These are phyloP conservation scores for Rehmannia glutinosa DNA, from an alignment of 257 asterid genomes.

Conservation along the genomic window DNA sequence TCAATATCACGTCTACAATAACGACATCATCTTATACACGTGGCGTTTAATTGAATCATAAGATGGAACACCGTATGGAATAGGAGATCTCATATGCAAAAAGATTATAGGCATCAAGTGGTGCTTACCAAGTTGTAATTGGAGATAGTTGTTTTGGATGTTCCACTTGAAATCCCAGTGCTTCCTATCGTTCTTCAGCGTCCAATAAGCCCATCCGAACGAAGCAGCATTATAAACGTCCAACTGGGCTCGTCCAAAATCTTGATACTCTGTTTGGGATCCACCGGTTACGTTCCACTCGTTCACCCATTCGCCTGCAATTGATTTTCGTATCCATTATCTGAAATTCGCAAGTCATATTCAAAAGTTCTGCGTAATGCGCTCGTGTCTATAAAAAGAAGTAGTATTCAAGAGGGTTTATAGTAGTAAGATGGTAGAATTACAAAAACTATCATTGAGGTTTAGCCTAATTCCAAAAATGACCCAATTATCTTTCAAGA, in stretches of 20 bases:
- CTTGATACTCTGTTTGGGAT: conserved; percentile 54
- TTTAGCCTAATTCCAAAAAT: too few relatives aligned
- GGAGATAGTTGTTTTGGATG: conserved; percentile 55
- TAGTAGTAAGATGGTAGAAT: too few relatives aligned
- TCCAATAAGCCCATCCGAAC: conserved; percentile 86
- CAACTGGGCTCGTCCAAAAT: conserved; percentile 67
- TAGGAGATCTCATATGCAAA: too few relatives aligned
- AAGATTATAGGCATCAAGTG: background rate
- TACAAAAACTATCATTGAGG: too few relatives aligned
- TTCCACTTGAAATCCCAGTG: conserved; percentile 96
- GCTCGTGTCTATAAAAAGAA: background rate
- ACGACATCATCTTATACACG: too few relatives aligned
- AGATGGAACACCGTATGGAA: too few relatives aligned
- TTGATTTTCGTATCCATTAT: background rate
- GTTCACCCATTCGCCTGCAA: conserved; percentile 84
- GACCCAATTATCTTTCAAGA: too few relatives aligned
- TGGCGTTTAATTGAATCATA: too few relatives aligned
- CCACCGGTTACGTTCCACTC: conserved; percentile 62
- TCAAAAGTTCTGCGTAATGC: background rate
- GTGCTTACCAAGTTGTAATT: conserved; percentile 43
- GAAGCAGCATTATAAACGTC: conserved; percentile 66
- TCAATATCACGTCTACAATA: too few relatives aligned
- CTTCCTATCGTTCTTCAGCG: conserved; percentile 52
- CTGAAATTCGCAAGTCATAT: background rate
- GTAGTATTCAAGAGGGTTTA: background rate